Evolutionary conservation across 371 early-diverging fungal species (phyloP).

Genomic region (Mortierella sp.): DNA sequence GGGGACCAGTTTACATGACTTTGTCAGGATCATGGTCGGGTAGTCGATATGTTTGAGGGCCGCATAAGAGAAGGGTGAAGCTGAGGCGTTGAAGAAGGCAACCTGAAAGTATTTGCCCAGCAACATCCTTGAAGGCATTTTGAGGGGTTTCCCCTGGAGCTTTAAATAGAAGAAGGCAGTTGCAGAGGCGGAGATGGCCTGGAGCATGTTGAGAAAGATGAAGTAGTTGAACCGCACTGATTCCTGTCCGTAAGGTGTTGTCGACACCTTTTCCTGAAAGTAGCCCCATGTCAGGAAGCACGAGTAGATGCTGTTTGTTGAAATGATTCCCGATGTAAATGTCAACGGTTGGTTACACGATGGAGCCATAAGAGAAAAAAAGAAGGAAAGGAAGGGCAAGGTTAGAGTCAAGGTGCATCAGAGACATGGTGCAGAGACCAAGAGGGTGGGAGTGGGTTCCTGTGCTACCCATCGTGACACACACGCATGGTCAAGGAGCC

Average conservation of each 20-base stretch:
- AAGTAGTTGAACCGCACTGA: slow-evolving; percentile 85
- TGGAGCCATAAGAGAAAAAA: background rate
- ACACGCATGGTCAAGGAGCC: background rate
- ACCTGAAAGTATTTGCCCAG: slow-evolving; percentile 75
- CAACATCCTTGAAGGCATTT: slow-evolving; percentile 49
- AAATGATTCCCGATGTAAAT: background rate
- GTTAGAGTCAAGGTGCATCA: background rate
- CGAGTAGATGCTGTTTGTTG: slow-evolving; percentile 80
- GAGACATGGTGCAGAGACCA: background rate
- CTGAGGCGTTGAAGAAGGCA: slow-evolving; percentile 80
- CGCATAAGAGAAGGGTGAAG: slow-evolving; percentile 95
- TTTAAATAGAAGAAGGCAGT: slow-evolving; percentile 84
- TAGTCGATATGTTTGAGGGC: slow-evolving; percentile 96
- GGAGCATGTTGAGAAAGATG: slow-evolving; percentile 90
- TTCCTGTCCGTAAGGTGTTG: slow-evolving; percentile 79
- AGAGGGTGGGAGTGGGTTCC: too few relatives aligned
- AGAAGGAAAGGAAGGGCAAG: background rate
- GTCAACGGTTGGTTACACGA: background rate
- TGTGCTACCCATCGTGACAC: background rate
- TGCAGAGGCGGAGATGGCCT: slow-evolving; percentile 82
- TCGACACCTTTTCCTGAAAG: slow-evolving; percentile 93
- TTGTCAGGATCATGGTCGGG: slow-evolving; percentile 97
- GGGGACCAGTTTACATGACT: slow-evolving; percentile 98
- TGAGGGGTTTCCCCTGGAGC: slow-evolving; percentile 60
- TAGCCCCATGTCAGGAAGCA: slow-evolving; percentile 97